These are phyloP conservation scores for Plasmodium relictum DNA, from an alignment of 169 alveolate species.

Conservation along the genomic window DNA sequence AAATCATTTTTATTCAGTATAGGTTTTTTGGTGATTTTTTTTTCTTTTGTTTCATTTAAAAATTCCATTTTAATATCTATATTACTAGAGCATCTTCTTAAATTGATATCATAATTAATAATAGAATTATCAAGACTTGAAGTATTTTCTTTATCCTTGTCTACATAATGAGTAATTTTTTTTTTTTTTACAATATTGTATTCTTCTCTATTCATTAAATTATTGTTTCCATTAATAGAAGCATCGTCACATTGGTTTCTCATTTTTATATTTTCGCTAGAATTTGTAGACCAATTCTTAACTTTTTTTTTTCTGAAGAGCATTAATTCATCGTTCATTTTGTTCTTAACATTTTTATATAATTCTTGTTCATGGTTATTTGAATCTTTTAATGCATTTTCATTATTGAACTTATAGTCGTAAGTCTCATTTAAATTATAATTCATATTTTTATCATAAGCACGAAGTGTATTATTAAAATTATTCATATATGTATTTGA, in stretches of 20 bases:
- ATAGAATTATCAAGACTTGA: constrained; percentile 15
- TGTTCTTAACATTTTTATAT: background rate
- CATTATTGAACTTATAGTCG: background rate
- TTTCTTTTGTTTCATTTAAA: constrained; percentile 9
- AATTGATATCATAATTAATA: constrained; percentile 9
- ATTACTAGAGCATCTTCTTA: background rate
- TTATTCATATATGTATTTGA: background rate
- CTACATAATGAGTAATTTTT: background rate
- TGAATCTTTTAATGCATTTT: background rate
- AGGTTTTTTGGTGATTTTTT: background rate
- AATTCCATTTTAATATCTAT: background rate
- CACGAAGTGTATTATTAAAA: background rate
- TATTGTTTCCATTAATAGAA: background rate
- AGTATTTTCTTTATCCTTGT: background rate
- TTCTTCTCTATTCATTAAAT: background rate
- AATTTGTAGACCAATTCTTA: background rate
- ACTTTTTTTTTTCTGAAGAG: background rate
- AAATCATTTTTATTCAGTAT: background rate
- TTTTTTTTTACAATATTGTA: constrained; percentile 6
- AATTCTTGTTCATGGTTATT: background rate
- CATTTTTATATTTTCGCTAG: background rate
- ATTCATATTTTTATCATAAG: background rate
- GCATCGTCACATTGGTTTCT: background rate
- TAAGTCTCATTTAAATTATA: background rate
- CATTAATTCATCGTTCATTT: background rate